Evolutionary conservation across 768 basidiomycete genomes (phyloP).

Genomic region (Imleria badia): DNA sequence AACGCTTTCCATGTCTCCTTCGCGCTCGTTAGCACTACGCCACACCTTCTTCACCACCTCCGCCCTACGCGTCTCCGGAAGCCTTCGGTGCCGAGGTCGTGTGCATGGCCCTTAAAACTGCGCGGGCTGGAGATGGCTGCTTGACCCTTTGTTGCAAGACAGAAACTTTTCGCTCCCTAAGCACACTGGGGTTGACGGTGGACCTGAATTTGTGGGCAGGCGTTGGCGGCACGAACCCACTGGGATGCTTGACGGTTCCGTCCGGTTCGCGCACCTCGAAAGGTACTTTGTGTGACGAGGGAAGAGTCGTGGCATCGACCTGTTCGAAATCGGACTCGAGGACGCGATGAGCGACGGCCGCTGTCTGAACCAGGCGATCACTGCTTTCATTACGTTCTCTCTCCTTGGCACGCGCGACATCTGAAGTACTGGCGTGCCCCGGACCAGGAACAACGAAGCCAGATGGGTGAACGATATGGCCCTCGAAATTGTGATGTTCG

Average conservation of each 20-base stretch:
- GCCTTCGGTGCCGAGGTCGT: slow-evolving; percentile 3
- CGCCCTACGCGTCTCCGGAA: slow-evolving; percentile 13
- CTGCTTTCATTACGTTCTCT: slow-evolving; percentile 19
- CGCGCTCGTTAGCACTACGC: no score
- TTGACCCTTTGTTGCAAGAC: slow-evolving; percentile 5
- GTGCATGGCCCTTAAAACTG: slow-evolving; percentile 23
- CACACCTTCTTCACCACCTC: no score
- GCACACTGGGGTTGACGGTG: slow-evolving; percentile 2
- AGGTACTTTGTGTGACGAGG: slow-evolving; percentile 38
- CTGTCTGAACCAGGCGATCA: slow-evolving; percentile 29
- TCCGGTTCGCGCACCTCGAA: slow-evolving; percentile 40
- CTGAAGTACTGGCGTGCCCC: slow-evolving; percentile 26
- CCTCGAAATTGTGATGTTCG: slow-evolving; percentile 20
- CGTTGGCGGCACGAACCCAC: slow-evolving; percentile 45
- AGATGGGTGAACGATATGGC: slow-evolving; percentile 25
- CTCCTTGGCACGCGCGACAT: slow-evolving; percentile 26
- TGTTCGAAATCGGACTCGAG: slow-evolving; percentile 30
- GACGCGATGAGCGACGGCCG: slow-evolving; percentile 31
- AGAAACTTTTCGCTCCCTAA: slow-evolving; percentile 21
- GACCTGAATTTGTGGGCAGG: slow-evolving; percentile 37
- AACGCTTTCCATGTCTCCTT: no score
- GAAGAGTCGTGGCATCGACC: slow-evolving; percentile 25
- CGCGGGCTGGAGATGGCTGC: slow-evolving; percentile 14
- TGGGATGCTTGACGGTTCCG: slow-evolving; percentile 40
- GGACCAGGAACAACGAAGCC: slow-evolving; percentile 32